phyloP scores from a whole-genome alignment of 352 stramenopile species.

The Globisporangium cystogenes region DNA sequence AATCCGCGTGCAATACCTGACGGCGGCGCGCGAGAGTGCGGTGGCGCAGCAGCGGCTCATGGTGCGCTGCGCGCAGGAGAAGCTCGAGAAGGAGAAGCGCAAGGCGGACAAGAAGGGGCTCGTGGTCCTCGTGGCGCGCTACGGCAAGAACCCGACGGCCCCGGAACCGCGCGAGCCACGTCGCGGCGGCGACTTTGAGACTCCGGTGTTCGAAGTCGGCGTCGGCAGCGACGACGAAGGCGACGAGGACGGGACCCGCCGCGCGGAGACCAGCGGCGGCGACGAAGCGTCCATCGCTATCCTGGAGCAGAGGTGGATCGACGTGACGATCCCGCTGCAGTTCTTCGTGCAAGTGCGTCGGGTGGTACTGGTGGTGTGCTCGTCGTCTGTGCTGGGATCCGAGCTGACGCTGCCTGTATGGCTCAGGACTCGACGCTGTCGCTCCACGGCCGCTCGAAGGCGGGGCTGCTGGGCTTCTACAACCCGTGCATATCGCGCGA shows the following conservation, averaged over 20 bases:
- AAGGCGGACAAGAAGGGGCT: constrained; percentile 41
- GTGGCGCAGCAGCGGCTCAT: constrained; percentile 76
- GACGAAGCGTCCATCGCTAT: not conserved
- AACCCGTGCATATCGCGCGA: constrained; percentile 61
- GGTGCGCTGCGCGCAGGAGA: constrained; percentile 52
- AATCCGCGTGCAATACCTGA: constrained; percentile 50
- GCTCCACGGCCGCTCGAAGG: constrained; percentile 54
- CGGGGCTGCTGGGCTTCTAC: constrained; percentile 74
- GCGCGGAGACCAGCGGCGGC: constrained; percentile 12
- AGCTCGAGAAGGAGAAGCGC: constrained; percentile 40
- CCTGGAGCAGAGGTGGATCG: constrained; percentile 54
- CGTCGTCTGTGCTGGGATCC: constrained; percentile 3
- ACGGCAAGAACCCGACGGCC: constrained; percentile 69
- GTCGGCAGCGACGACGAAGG: constrained; percentile 17
- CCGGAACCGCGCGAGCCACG: constrained; percentile 27
- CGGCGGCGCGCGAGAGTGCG: constrained; percentile 38
- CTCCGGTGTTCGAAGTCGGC: constrained; percentile 7
- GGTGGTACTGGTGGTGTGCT: too few species aligned
- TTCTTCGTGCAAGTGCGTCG: constrained; percentile 76
- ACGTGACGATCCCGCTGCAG: constrained; percentile 73
- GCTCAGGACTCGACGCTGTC: constrained; percentile 49
- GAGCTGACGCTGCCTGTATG: not conserved
- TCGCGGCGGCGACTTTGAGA: constrained; percentile 16
- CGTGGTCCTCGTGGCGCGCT: constrained; percentile 69
- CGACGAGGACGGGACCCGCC: constrained; percentile 11